Evolutionary conservation across 2,329 filamentous ascomycete species (phyloP), one percentile per base, ranked within the genome.

Genomic region (Huntiella omanensis): DNA sequence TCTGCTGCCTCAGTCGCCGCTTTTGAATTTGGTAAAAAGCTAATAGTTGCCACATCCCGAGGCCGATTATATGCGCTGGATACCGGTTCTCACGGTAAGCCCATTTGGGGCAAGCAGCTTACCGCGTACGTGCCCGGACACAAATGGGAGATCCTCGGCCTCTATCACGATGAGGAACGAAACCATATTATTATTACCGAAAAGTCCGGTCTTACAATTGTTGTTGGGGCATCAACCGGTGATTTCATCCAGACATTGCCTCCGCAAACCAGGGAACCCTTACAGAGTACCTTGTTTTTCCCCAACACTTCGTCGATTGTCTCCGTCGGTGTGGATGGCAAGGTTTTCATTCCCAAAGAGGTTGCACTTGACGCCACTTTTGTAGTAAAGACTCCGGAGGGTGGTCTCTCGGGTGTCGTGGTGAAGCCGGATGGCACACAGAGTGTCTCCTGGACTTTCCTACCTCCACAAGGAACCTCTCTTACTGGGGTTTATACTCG

Each of bases 11-110:
- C 39, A 7, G 40, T 34, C 10, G 12, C 45, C 63, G 68, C 67
- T 5, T 96, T 96, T 59, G 88, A 88, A 4, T 88, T 95, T 62
- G 80, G 83, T 59, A 93, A 94, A 62, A 65, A 88, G 32, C 73
- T 87, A 4, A 68, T 95, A 48, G 66, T 94, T 43, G 86, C 80
- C 4, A 94, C 87, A 2, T 70, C 75, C 46, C 78, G 77, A 48
- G 87, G 87, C 11, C 78, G 82, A 52, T 64, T 96, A 13, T 81
- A 87, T 53, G 84, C 80, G 3, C 65, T 98, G 15, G 79, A 94
- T 59, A 75, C 79, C 33, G 83, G 78, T 17, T 78, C 77, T 49
- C 69, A 80, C 10, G 86, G 86, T 3, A 69, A 69, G 33, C 66
- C 94, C 7, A 62, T 83, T 13, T 96, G 91, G 91, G 80, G 74